Evolutionary conservation across 257 asterid genomes (phyloP).

Genomic region (Linaria vulgaris): DNA sequence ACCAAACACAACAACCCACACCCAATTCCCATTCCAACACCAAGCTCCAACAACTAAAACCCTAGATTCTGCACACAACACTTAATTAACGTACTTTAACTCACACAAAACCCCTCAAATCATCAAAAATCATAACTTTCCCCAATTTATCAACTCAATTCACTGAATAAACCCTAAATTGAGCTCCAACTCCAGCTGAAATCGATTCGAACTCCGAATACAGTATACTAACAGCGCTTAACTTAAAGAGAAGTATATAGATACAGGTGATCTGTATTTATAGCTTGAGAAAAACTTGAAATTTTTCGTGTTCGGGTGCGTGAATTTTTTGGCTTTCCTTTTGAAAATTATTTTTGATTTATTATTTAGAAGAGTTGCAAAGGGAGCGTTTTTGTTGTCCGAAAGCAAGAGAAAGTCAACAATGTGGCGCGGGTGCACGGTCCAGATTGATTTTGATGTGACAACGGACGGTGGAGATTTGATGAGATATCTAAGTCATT

Average conservation of each 20-base stretch:
- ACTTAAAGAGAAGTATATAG: conserved; percentile 19
- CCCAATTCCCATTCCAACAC: conserved; percentile 32
- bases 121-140: conserved; percentile 16
- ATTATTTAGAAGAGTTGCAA: conserved; percentile 15
- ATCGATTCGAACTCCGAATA: conserved; percentile 29
- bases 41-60: conserved; percentile 31
- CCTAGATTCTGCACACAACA: conserved; percentile 39
- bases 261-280: conserved; percentile 33
- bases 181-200: conserved; percentile 32
- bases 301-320: conserved; percentile 15
- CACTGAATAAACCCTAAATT: conserved; percentile 16
- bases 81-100: conserved; percentile 8
- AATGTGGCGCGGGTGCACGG: conserved; percentile 27
- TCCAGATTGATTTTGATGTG: neutral
- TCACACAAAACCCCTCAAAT: conserved; percentile 17
- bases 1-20: conserved; percentile 30
- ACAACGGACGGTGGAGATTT: conserved; percentile 29
- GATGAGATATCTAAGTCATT: neutral
- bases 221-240: conserved; percentile 13
- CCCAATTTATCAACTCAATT: conserved; percentile 29
- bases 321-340: conserved; percentile 11
- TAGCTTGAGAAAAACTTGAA: conserved; percentile 26
- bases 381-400: conserved; percentile 38
- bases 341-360: conserved; percentile 23
- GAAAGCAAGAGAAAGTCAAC: conserved; percentile 24